Base-by-base conservation (phyloP, 179 eudicot genomes). In the Silene coronaria region DNA sequence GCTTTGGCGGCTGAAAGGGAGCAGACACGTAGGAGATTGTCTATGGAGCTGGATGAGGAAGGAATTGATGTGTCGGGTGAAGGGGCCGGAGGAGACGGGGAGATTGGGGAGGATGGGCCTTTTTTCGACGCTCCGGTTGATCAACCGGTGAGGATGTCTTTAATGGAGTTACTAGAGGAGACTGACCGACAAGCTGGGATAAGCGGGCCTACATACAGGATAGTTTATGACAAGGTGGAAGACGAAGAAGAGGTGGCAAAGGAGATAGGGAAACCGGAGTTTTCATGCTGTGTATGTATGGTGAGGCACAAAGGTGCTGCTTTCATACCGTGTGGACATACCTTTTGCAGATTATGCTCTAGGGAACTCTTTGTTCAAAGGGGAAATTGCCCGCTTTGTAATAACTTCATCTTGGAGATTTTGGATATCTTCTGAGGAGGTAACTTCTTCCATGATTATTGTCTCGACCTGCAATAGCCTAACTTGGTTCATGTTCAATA, bases 231-330 rank as follows among this genome's bases (percentile, higher is more conserved):
- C 0, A 86, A 82, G 30, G 89, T 77, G 4, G 84, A 85, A 0
- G 85, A 84, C 19, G 87, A 82, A 10, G 88, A 79, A 7, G 89
- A 28, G 59, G 83, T 6, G 67, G 82, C 6, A 26, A 69, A 61
- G 53, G 78, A 70, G 3, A 32, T 19, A 0, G 87, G 72, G 30
- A 79, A 76, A 74, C 79, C 79, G 55, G 90, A 79, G 76, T 74
- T 60, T 27, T 75, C 77, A 22, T 93, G 98, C 24, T 85, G 95
- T 75, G 90, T 88, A 27, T 93, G 98, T 73, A 91, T 85, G 88
- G 95, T 88, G 74, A 93, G 90, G 85, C 92, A 88, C 70, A 93
- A 88, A 79, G 97, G 90, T 0, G 87, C 94, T 38, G 91, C 94
- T n/a, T 86, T 87, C 53, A 82, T 82, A 55, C 92, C 91, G 1